Percentiles rank a stretch among this genome's conserved stretches.
Evolutionary conservation across 2,329 filamentous ascomycete species (phyloP).

Genomic region (Emergomyces pasteurianus): DNA sequence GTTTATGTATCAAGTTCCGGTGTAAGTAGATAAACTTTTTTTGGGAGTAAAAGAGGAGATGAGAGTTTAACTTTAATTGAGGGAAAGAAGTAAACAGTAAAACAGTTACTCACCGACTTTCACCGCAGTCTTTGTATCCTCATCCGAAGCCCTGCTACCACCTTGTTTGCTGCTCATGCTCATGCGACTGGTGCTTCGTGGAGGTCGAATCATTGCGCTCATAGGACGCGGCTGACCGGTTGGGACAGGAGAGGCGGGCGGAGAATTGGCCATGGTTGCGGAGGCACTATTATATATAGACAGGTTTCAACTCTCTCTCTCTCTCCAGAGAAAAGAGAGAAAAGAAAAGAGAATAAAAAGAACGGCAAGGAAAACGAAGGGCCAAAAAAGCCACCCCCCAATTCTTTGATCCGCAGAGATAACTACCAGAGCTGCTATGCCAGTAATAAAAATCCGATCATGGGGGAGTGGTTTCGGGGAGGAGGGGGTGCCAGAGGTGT

Average conservation of each 20-base stretch:
- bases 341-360: background rate
- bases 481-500: background rate
- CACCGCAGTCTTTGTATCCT: conserved; percentile 80
- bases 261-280: conserved; percentile 51
- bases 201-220: conserved; percentile 67
- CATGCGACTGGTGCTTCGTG: conserved; percentile 72
- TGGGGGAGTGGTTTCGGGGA: background rate
- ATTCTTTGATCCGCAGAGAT: background rate
- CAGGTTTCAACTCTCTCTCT: background rate
- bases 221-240: conserved; percentile 51
- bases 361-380: background rate
- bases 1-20: conserved; percentile 6
- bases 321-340: background rate
- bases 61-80: background rate
- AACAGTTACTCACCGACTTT: conserved; percentile 73
- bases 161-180: conserved; percentile 62
- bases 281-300: background rate
- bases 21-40: background rate
- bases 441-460: background rate
- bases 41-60: too few relatives aligned
- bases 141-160: conserved; percentile 75
- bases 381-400: background rate
- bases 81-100: background rate
- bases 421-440: background rate
- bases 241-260: conserved; percentile 53